Percentiles rank a stretch among this genome's conserved stretches.
Conservation (phyloP, 805 yeast genomes). For the Candida takata region DNA sequence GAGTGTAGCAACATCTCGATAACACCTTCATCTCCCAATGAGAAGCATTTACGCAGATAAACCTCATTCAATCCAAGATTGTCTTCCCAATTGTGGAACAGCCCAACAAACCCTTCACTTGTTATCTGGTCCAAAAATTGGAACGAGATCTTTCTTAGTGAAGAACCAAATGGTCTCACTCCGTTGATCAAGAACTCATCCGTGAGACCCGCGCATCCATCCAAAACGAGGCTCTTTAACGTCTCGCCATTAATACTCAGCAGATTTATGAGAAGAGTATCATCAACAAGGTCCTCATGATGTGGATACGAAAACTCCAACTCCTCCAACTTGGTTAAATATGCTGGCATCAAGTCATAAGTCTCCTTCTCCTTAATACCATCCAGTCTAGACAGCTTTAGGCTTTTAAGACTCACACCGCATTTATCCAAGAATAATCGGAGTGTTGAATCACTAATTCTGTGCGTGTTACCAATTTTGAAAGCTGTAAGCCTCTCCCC, state of each 20-base stretch:
- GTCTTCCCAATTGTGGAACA: slow-evolving; percentile 49
- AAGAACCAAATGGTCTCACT: slow-evolving; percentile 47
- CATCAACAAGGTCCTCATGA: slow-evolving; percentile 57
- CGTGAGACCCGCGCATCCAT: slow-evolving; percentile 69
- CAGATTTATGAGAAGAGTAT: slow-evolving; percentile 56
- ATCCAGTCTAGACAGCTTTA: slow-evolving; percentile 65
- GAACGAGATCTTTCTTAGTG: slow-evolving; percentile 52
- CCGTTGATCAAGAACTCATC: slow-evolving; percentile 57
- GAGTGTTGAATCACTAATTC: slow-evolving; percentile 65
- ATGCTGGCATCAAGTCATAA: slow-evolving; percentile 60
- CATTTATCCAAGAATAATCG: slow-evolving; percentile 55
- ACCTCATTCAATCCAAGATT: slow-evolving; percentile 56
- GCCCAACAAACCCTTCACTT: slow-evolving; percentile 52
- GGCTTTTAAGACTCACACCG: slow-evolving; percentile 44
- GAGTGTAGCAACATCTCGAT: slow-evolving; percentile 57
- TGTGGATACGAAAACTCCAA: slow-evolving; percentile 67
- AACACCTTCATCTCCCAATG: slow-evolving; percentile 57
- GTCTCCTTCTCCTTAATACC: slow-evolving; percentile 53
- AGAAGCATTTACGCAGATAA: slow-evolving; percentile 58
- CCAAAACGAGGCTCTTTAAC: slow-evolving; percentile 50
- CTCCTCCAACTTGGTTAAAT: slow-evolving; percentile 43
- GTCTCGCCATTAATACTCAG: slow-evolving; percentile 57
- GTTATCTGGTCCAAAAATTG: slow-evolving; percentile 57
- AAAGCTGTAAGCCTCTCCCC: slow-evolving; percentile 51
- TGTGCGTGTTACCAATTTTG: slow-evolving; percentile 72